Base-by-base conservation (phyloP, 805 yeast species). In the Candida vaughaniae region DNA sequence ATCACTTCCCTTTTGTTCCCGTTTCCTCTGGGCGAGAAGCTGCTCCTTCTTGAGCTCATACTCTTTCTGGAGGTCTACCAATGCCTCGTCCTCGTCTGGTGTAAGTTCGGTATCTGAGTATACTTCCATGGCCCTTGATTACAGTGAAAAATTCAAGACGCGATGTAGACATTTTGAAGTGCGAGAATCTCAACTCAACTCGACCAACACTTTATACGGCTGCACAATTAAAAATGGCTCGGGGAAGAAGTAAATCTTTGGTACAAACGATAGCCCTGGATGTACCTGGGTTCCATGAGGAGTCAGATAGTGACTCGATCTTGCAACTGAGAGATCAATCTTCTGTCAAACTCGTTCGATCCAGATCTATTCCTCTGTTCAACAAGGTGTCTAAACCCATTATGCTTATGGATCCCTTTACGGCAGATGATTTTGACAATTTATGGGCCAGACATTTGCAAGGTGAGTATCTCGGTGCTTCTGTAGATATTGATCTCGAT, bases 181-280 rank as follows among this genome's bases (percentile, higher is more conserved):
- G 5, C 25, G 10, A 8, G 7, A 30, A n/a, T n/a, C n/a, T n/a
- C n/a, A n/a, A n/a, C n/a, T n/a, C n/a, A 22, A 22, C 7, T 8
- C 7, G 23, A 22, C 7, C n/a, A n/a, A n/a, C n/a, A n/a, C n/a
- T n/a, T n/a, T n/a, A n/a, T n/a, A n/a, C n/a, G n/a, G n/a, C n/a
- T n/a, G n/a, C n/a, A n/a, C n/a, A n/a, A n/a, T n/a, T n/a, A n/a
- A n/a, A n/a, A 18, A 67, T 66, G 73, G 43, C 64, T 33, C 60
- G 80, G 42, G 66, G 70, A 6, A 65, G 88, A 51, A 70, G 81
- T 37, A 72, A 75, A 41, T 81, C 89, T 2, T 73, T 80, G 42
- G 87, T 82, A 1, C 78, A 78, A 34, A 59, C 65, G 20, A 79
- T 82, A 31, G 88, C 88, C 0, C 56, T 70, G 29, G 75, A 72